phyloP scores from a whole-genome alignment of 345 rosid species.

The Gossypium thurberi region DNA sequence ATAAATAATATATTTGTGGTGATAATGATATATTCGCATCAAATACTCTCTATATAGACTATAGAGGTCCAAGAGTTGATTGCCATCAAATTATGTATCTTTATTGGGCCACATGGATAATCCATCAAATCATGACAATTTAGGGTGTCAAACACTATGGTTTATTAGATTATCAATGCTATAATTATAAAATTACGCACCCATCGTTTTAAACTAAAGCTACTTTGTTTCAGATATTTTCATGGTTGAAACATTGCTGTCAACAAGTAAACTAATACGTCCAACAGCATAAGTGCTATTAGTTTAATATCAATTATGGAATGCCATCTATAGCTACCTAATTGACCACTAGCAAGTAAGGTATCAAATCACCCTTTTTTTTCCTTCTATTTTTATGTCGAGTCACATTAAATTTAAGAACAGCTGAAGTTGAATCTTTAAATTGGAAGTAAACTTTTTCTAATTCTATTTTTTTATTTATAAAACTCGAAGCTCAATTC shows the following conservation, averaged over 20 bases:
- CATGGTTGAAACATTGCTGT: not conserved
- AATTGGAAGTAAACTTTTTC: too few species aligned
- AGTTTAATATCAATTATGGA: not conserved
- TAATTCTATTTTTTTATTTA: too few species aligned
- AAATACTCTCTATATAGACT: too few species aligned
- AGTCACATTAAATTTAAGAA: too few species aligned
- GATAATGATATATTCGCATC: conserved; percentile 14
- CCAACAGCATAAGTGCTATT: not conserved
- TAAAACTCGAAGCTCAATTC: too few species aligned
- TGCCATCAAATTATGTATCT: not conserved
- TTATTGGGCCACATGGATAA: conserved; percentile 4
- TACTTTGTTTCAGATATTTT: not conserved
- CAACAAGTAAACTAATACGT: not conserved
- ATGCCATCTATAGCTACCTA: not conserved
- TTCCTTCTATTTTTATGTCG: too few species aligned
- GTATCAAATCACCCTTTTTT: not conserved
- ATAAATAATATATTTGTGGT: not conserved
- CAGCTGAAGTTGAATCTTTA: too few species aligned
- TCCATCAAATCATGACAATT: not conserved
- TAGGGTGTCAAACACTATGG: not conserved
- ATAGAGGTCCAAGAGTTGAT: not conserved
- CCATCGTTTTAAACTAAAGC: not conserved
- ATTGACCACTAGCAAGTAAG: not conserved
- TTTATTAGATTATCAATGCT: not conserved
- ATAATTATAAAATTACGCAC: not conserved